These are phyloP conservation scores for Hibiscus trionum DNA, from an alignment of 345 rosid genomes.

Conservation along the genomic window DNA sequence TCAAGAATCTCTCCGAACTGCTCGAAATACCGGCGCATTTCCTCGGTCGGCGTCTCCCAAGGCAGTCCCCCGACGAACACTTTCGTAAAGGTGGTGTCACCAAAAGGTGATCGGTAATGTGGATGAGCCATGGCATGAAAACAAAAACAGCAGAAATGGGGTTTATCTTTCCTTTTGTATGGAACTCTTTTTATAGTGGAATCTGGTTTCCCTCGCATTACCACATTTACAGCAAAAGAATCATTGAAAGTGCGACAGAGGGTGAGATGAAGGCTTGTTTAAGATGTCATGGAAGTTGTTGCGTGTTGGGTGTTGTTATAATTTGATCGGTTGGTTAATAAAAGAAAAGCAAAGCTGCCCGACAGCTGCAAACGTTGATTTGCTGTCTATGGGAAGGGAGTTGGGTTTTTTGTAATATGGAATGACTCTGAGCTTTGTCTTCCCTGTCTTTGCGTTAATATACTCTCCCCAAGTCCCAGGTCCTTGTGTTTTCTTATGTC, in stretches of 20 bases:
- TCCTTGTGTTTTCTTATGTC: not conserved
- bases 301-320: constrained; percentile 11
- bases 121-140: not conserved
- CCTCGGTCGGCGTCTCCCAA: not conserved
- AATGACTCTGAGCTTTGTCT: constrained; percentile 46
- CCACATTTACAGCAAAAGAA: not conserved
- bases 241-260: not conserved
- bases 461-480: constrained; percentile 36
- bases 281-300: not conserved
- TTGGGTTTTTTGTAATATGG: constrained; percentile 33
- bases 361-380: constrained; percentile 46
- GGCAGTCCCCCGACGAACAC: not conserved
- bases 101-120: not conserved
- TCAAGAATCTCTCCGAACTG: not conserved
- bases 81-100: not conserved
- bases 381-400: constrained; percentile 30
- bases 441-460: constrained; percentile 51
- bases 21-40: constrained; percentile 23
- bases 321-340: constrained; percentile 21
- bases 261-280: not conserved
- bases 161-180: not conserved
- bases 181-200: not conserved
- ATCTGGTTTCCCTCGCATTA: not conserved
- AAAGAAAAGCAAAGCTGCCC: not conserved
- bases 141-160: not conserved